Evolutionary conservation across 2,329 filamentous ascomycete genomes (phyloP), one percentile per base, ranked within the genome.

Genomic region (Monosporascus ibericus): DNA sequence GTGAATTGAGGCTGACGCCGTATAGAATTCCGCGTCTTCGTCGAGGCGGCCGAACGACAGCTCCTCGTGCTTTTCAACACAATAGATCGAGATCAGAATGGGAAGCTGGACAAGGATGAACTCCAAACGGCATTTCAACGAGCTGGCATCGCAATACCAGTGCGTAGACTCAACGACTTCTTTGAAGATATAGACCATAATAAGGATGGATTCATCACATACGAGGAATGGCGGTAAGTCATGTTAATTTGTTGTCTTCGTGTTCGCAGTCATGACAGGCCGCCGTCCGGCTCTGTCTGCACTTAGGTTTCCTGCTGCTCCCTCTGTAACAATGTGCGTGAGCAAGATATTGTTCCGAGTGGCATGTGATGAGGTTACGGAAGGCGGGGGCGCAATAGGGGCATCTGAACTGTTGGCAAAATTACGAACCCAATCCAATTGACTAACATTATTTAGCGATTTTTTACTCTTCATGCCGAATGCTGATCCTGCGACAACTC

Each of bases 151-250:
- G 80, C 84, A 8, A 86, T 97, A 14, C 87, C 91, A 22, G 84
- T 78, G 60, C 81, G 85, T 51, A 88, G 90, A 65, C 75, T 99
- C 46, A 82, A 90, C 58, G 81, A 85, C 57, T 97, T 99, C 74
- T 96, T 99, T 67, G 75, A 81, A 58, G 87, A 96, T 67, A 87
- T 99, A 63, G 94, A 99, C 69, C 80, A 82, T 66, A 92, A 99
- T 72, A 82, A 86, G 61, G 92, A 99, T 68, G 91, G 91, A 47
- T 84, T 75, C 58, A 95, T 97, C 61, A 91, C 80, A 57, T 97
- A 95, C 71, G 85, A 90, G 60, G 94, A 99, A 79, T 97, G 94
- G 94, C 86, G 92, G 92, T 96, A 84, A 72, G 86, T 76, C 53
- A 24, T 34, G 30, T 34, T 5, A 34, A 34, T 14, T 34, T 14